These are phyloP conservation scores for Corylus americana DNA, from an alignment of 306 rosid genomes.

Conservation along the genomic window DNA sequence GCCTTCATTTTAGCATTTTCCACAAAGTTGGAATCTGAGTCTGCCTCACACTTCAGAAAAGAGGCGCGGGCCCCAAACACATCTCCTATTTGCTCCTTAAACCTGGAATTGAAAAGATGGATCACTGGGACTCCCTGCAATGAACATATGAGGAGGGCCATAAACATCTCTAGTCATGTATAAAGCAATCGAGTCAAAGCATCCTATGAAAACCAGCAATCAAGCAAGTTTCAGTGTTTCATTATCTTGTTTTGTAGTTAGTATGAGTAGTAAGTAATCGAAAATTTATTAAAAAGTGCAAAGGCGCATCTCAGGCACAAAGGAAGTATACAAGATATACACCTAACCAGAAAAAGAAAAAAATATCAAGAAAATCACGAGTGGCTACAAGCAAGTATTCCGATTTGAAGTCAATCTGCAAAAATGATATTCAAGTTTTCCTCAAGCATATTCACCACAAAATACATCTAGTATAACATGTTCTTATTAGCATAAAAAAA, in stretches of 20 bases:
- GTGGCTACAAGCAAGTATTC: background rate
- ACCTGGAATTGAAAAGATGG: slow-evolving; percentile 84
- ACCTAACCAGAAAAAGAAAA: too few species aligned
- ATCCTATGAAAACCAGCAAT: slow-evolving; percentile 42
- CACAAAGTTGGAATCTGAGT: slow-evolving; percentile 60
- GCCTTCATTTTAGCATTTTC: slow-evolving; percentile 67
- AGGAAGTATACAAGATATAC: too few species aligned
- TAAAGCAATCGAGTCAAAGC: slow-evolving; percentile 50
- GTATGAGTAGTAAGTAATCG: background rate
- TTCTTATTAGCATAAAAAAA: background rate
- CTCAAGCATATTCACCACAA: slow-evolving; percentile 5
- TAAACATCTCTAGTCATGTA: slow-evolving; percentile 53
- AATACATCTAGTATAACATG: background rate
- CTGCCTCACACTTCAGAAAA: slow-evolving; percentile 49
- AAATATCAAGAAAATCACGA: too few species aligned
- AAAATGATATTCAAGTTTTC: slow-evolving; percentile 19
- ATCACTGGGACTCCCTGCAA: slow-evolving; percentile 76
- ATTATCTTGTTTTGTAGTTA: slow-evolving; percentile 19
- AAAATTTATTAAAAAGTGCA: too few species aligned
- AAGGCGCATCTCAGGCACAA: too few species aligned
- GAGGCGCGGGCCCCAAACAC: slow-evolving; percentile 67
- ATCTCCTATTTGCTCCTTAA: slow-evolving; percentile 86
- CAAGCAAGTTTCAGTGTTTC: slow-evolving; percentile 29
- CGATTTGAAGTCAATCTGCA: slow-evolving; percentile 15
- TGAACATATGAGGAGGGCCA: slow-evolving; percentile 50